Base-by-base conservation (phyloP, 1,139 yeast species). In the Candida glucosophila region DNA sequence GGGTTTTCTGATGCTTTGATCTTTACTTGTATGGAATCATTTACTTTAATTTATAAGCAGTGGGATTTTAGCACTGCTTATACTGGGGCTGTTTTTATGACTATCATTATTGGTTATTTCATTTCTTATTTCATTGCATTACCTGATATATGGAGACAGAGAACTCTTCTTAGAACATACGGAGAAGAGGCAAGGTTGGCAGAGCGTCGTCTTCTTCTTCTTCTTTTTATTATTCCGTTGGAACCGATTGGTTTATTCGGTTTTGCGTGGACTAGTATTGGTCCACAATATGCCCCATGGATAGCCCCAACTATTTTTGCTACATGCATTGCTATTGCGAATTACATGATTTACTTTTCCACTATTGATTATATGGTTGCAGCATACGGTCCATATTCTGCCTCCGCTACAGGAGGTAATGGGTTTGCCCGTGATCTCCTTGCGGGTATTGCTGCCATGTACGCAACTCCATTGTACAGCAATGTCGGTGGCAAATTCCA, bases 371-470 rank as follows among this genome's bases (percentile, higher is more conserved):
- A 53, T 31, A 54, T 55, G 61, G 44, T 55, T 22, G 56, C 55
- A 4, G 55, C 59, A n/a, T 55, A 55, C 30, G 60, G 59, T 5
- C 55, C 54, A n/a, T 55, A 55, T 33, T 49, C 60, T 17, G 59
- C 62, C 3, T 55, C 61, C 10, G 62, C 62, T 6, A 56, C 63
- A 5, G 62, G 62, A 12, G 63, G 63, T 22, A 56, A 56, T 31
- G 63, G 60, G 6, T 54, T 55, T 33, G 55, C 63, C n/a, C 40
- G 63, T 31, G 63, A 56, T 32, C 49, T 55, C 26, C 39, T 56
- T 25, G 60, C 62, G 2, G 63, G 63, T 36, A 37, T 55, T 20
- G 41, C 57, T 4, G 49, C 61, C 14, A 52, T 55, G 53, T 53
- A 47, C 32, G 45, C 61, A 9, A 50, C 52, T 6, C 62, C 63